Base-by-base conservation (phyloP, 2,329 filamentous ascomycete species). In the Aspergillus hortae region DNA sequence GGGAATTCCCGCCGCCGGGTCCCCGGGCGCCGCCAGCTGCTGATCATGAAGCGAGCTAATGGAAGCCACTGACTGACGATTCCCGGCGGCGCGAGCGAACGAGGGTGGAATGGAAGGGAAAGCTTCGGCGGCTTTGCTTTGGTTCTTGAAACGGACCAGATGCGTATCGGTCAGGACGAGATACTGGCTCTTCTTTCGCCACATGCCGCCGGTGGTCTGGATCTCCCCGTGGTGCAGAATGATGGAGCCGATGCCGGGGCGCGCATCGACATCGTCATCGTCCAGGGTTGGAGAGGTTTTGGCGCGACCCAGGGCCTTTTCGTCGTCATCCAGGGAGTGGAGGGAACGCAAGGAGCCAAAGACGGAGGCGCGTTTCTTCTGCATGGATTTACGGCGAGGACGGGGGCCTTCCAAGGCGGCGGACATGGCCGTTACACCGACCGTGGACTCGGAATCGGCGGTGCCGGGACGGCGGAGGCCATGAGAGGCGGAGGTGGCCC, bases 131-230 rank as follows among this genome's bases (percentile, higher is more conserved):
- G 86, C 86, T 65, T 86, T 86, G 42, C 76, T 72, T 59, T 87
- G 83, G 61, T 75, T 86, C 67, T 88, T 87, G 74, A 86, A 88
- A 11, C 86, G 79, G 49, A 88, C 71, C 50, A 89, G 71, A 66
- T 88, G 83, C 5, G 79, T 81, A 57, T 88, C 86, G 6, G 85
- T 89, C 57, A 89, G 73, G 12, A 89, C 86, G 49, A 89, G 73
- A 61, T 87, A 89, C 66, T 89, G 85, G 68, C 80, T 86, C 72
- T 85, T 87, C 72, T 87, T 88, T 65, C 85, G 77, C 70, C 88
- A 87, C 77, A 89, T 82, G 54, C 82, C 81, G 51, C 81, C 85
- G 45, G 83, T 84, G 11, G 83, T 88, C 68, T 89, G 85, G 14
- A 88, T 82, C 64, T 88, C 86, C 35, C 86, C 86, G 71, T 88